Base-by-base conservation (phyloP, 192 early-diverging fungal genomes). In the Coemansia biformis region DNA sequence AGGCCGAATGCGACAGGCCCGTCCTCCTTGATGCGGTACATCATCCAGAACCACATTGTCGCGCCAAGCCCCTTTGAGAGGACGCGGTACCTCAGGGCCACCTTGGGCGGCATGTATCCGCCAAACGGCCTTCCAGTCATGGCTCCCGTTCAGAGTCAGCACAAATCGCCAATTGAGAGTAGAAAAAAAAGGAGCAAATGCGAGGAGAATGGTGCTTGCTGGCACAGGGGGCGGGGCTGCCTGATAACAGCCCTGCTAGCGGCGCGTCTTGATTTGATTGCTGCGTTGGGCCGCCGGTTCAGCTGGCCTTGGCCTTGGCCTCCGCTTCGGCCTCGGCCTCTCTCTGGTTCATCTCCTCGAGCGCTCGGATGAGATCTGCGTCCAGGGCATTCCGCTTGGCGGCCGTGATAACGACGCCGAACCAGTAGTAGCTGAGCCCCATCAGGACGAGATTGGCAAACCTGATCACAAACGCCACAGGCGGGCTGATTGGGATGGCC, bases 21-120 rank as follows among this genome's bases (percentile, higher is more conserved):
- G 49, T 88, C 84, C 58, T 88, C 77, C 72, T 86, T 86, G 21
- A 81, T 77, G 45, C 83, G 79, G 71, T 88, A 88, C 84, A 88
- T 86, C 78, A 88, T 84, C 81, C 81, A 88, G 59, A 88, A 86
- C 83, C 83, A 88, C 84, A 86, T 83, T 59, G 81, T 49, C 30
- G 84, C 82, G 34, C 86, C 83, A 35, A 88, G 65, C 19, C 62
- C 48, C 62, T 86, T 88, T 26, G 82, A 80, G 42, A 67, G 34
- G 46, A 77, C 49, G 14, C 82, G 67, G 51, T 88, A 81, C 14
- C 36, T 48, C 30, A 66, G 23, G 10, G 50, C 44, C 1, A 55
- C 58, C 38, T 63, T 72, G 43, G 75, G 75, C 40, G 52, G 59
- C 14, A 72, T 39, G 32, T 52, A 77, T 45, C 63, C 63, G 37